Base-by-base conservation (phyloP, 805 yeast species). In the Yarrowia phangngaensis region DNA sequence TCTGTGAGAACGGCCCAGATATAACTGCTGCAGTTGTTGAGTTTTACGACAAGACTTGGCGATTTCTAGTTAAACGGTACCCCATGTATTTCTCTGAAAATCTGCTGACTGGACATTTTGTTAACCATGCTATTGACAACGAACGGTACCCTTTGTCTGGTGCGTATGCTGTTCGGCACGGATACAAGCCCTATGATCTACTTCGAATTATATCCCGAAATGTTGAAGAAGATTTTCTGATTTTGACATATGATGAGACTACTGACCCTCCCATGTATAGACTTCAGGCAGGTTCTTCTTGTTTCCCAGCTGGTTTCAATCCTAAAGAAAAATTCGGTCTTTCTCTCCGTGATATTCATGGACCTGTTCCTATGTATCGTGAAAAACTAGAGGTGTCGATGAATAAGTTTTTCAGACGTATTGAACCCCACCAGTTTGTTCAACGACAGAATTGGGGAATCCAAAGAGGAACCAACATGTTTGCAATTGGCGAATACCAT, bases 221-320 rank as follows among this genome's bases (percentile, higher is more conserved):
- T 31, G 68, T 78, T 2, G 85, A 81, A 55, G 88, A 82, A 56
- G 89, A 84, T 58, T 70, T 79, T 49, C 58, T 83, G 31, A 62
- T 84, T 6, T 56, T 83, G 56, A 58, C 74, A 51, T 70, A 71
- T 13, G 76, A 75, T 50, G 88, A 81, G 56, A 58, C 60, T 23
- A 34, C 45, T 9, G 38, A 55, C 6, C 45, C 45, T 5, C 45
- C 45, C 45, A 53, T 57, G 48, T 83, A 81, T 59, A 67, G 72
- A 20, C 60, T 80, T 32, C 68, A 80, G 46, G 79, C 78, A 0
- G 76, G 79, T 6, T 65, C 74, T 3, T 72, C 79, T 17, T 78
- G 79, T 6, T 81, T 80, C 56, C 86, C 90, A 1, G 77, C 82
- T 1, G 90, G 90, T 2, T 84, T 84, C 62, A 78, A 78, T 58